phyloP scores from a whole-genome alignment of 2,329 filamentous ascomycete genomes.

The Paecilomyces formosus region DNA sequence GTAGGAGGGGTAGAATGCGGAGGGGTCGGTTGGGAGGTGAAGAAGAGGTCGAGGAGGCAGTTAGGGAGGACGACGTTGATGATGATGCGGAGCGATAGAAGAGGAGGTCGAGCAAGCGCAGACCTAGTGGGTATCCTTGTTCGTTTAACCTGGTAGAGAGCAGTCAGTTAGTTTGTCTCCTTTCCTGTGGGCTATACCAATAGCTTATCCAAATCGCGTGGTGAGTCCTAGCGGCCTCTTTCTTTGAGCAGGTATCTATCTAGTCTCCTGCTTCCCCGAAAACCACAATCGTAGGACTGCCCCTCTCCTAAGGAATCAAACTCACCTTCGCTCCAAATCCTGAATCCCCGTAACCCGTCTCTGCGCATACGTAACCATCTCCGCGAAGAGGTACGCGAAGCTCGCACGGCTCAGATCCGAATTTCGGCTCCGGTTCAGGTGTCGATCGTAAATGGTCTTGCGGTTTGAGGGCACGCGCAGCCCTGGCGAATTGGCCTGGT shows the following conservation, averaged over 20 bases:
- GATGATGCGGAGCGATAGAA: constrained; percentile 75
- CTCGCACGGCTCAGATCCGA: constrained; percentile 85
- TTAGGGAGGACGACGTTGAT: constrained; percentile 79
- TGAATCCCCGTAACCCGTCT: constrained; percentile 83
- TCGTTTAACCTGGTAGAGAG: constrained; percentile 62
- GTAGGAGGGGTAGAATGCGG: constrained; percentile 81
- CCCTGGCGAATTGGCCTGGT: constrained; percentile 38
- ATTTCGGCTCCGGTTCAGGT: constrained; percentile 81
- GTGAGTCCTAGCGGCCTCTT: neutral
- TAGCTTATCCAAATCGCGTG: neutral
- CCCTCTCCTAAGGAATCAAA: neutral
- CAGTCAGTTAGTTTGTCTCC: neutral
- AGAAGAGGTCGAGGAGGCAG: constrained; percentile 64
- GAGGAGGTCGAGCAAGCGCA: constrained; percentile 90
- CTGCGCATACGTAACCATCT: constrained; percentile 96
- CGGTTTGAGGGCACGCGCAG: constrained; percentile 85
- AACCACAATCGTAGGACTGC: neutral
- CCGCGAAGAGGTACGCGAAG: constrained; percentile 92
- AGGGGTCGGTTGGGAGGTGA: constrained; percentile 69
- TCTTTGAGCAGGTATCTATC: neutral
- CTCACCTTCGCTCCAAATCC: constrained; percentile 82
- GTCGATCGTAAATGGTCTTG: constrained; percentile 97
- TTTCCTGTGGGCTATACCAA: neutral
- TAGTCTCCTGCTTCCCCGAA: neutral
- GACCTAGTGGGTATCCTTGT: constrained; percentile 87